Evolutionary conservation across 2,329 filamentous ascomycete genomes (phyloP), one percentile per base, ranked within the genome.

Genomic region (Erysiphe pisi): DNA sequence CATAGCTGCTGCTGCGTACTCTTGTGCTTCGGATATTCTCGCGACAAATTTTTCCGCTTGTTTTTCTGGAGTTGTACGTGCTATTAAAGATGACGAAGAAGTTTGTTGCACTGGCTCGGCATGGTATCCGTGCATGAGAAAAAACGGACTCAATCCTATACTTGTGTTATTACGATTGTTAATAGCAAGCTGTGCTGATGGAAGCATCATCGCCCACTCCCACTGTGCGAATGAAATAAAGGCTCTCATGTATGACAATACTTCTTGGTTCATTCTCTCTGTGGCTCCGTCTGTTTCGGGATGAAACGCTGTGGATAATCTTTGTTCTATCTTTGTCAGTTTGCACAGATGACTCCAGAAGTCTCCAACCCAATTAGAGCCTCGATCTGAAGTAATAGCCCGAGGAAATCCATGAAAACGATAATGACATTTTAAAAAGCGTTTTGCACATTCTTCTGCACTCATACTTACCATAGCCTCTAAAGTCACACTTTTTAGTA

Each of bases 281-380:
- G n/a, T n/a, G n/a, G n/a, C n/a, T n/a, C n/a, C n/a, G n/a, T n/a
- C n/a, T n/a, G n/a, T n/a, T n/a, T n/a, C n/a, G n/a, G n/a, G n/a
- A n/a, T n/a, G n/a, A n/a, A n/a, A n/a, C n/a, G n/a, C n/a, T n/a
- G n/a, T n/a, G n/a, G n/a, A n/a, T n/a, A n/a, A n/a, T n/a, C n/a
- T n/a, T n/a, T n/a, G n/a, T n/a, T n/a, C n/a, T n/a, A n/a, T n/a
- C n/a, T n/a, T n/a, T n/a, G n/a, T n/a, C n/a, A n/a, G n/a, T n/a
- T n/a, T n/a, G n/a, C n/a, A n/a, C n/a, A n/a, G n/a, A n/a, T n/a
- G n/a, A n/a, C n/a, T n/a, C n/a, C n/a, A n/a, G n/a, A n/a, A n/a
- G n/a, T n/a, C n/a, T n/a, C n/a, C n/a, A 63, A 36, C n/a, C 63
- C 63, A 68, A 36, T 68, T 68, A 31, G 63, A 68, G 31, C 63